Base-by-base conservation (phyloP, 306 rosid species). In the Cucumis sativus region DNA sequence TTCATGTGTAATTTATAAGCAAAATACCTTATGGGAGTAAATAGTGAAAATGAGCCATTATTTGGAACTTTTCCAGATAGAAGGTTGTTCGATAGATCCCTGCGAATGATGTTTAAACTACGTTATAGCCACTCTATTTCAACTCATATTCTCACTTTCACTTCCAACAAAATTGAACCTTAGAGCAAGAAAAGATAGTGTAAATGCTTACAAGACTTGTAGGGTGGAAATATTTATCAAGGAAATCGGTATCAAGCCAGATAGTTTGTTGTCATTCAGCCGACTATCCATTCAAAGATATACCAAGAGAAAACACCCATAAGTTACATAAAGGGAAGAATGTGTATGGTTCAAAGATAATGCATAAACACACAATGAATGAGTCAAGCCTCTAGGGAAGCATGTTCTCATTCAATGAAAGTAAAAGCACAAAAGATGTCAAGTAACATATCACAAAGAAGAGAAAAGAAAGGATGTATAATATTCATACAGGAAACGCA, bases 401-500 rank as follows among this genome's bases (percentile, higher is more conserved):
- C 41, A 62, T 30, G 43, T 28, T 14, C 68, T 14, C 33, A 15
- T 20, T 41, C 35, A 45, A 69, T 9, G n/a, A 74, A n/a, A 33
- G 11, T 13, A 57, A 75, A 56, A 35, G 6, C 78, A 75, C 66
- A 75, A 30, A 33, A 7, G 23, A 77, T 25, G 37, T 33, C 37
- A 33, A 33, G 0, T 33, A 33, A 33, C 37, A 4, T 33, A 33
- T 33, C 37, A 33, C 37, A 33, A 33, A 33, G 37, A 33, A 33
- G 37, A 33, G 37, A 23, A 1, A 66, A 49, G 4, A 13, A 21
- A 35, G 66, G 63, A 67, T 51, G 80, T 54, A 78, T 59, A 66
- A 78, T 59, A 13, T 54, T 65, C 80, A 66, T 78, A 78, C 80
- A 78, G 80, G 75, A 78, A 78, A 66, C 80, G 80, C 80, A 78